Base-by-base conservation (phyloP, 2,329 filamentous ascomycete species). In the Exophiala viscosa region DNA sequence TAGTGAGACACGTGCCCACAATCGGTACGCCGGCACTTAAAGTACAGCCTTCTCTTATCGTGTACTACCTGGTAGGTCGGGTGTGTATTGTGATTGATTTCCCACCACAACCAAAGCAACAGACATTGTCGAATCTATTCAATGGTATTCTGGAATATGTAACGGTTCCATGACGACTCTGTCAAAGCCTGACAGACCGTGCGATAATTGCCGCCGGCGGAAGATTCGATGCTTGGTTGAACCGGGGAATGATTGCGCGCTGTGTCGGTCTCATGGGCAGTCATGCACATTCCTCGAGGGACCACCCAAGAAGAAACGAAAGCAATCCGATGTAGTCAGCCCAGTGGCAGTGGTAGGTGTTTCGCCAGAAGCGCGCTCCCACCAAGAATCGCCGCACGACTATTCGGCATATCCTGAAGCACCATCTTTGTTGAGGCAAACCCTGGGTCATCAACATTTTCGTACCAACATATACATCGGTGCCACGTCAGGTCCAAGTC, bases 401-500 rank as follows among this genome's bases (percentile, higher is more conserved):
- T 23, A 51, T 33, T 45, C 46, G 36, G 52, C 40, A 13, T 52
- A 31, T 33, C 43, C 39, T 33, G 34, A 36, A 28, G 44, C 13
- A n/a, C 23, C 23, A 2, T 34, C 49, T 39, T 38, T 46, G 44
- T 32, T 46, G 11, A 38, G 44, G 5, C 44, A 46, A 34, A 46
- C 44, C 10, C 44, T 46, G 23, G 44, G 44, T 5, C 44, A 46
- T 46, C 44, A 46, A 7, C 44, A 28, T 34, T 46, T 46, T 28
- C 44, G 44, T n/a, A 46, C 44, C 5, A 46, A 46, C 33, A 36
- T 18, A 13, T 46, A 46, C 33, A 46, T 46, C 20, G 44, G 44
- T 34, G 44, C 44, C 3, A 46, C 44, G 15, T 46, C 44, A 3
- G 5, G 84, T 85, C 36, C 45, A 6, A 41, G 45, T 35, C 45